phyloP scores from a whole-genome alignment of 1,284 basidiomycete genomes.

The Gymnopus androsaceus region DNA sequence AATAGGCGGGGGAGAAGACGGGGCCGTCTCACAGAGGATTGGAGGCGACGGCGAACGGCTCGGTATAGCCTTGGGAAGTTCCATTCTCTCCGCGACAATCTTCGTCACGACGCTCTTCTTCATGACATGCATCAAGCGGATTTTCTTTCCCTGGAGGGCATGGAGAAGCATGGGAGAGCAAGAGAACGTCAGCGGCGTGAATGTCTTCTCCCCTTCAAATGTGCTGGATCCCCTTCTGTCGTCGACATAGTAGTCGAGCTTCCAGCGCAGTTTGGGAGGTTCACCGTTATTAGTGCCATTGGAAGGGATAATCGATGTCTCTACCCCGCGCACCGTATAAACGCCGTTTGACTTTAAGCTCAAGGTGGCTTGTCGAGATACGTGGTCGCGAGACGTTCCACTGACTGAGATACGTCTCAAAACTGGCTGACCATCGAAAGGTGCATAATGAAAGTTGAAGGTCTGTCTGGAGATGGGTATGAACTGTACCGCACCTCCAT shows the following conservation, averaged over 20 bases:
- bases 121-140: constrained; percentile 66
- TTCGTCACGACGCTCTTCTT: constrained; percentile 66
- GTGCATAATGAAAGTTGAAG: constrained; percentile 71
- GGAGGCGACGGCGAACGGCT: constrained; percentile 2
- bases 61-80: constrained; percentile 35
- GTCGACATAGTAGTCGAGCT: constrained; percentile 75
- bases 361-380: constrained; percentile 70
- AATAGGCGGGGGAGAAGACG: background rate
- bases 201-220: constrained; percentile 63
- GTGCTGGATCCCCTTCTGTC: constrained; percentile 49
- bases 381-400: constrained; percentile 66
- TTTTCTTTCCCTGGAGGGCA: constrained; percentile 63
- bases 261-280: constrained; percentile 59
- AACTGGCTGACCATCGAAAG: constrained; percentile 67
- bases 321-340: constrained; percentile 69
- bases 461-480: constrained; percentile 56
- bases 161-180: constrained; percentile 72
- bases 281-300: constrained; percentile 23
- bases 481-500: constrained; percentile 58
- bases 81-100: constrained; percentile 58
- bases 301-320: constrained; percentile 37
- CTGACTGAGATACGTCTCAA: constrained; percentile 67
- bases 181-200: constrained; percentile 71
- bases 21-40: constrained; percentile 7
- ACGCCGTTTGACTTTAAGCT: constrained; percentile 68